Conservation (phyloP, 768 basidiomycete genomes). For the Boletus sp. region DNA sequence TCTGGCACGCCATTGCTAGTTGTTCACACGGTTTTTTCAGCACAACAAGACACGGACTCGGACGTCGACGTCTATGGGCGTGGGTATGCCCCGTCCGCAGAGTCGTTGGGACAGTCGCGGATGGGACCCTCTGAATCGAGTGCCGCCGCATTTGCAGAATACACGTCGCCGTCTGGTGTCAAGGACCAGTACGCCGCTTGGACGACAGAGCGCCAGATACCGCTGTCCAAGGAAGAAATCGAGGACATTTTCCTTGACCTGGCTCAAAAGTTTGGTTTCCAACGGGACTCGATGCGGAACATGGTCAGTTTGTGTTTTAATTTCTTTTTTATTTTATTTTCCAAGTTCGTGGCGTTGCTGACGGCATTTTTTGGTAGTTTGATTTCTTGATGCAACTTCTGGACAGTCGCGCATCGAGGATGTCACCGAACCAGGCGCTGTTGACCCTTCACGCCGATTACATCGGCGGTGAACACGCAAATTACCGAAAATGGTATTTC, state of each 20-base stretch:
- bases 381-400: conserved; percentile 98
- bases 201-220: conserved; percentile 87
- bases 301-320: conserved; percentile 56
- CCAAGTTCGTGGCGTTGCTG: conserved; percentile 1
- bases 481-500: conserved; percentile 99
- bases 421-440: conserved; percentile 94
- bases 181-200: conserved; percentile 94
- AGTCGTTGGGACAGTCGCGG: conserved; percentile 65
- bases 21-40: conserved; percentile 33
- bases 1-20: conserved; percentile 8
- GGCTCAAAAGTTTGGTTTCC: conserved; percentile 98
- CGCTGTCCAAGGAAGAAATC: conserved; percentile 98
- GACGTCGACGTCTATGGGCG: conserved; percentile 72
- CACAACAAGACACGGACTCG: conserved; percentile 80
- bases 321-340: neutral
- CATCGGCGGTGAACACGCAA: conserved; percentile 96
- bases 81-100: conserved; percentile 66
- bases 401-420: conserved; percentile 93
- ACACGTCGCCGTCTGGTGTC: conserved; percentile 47
- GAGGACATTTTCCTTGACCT: conserved; percentile 98
- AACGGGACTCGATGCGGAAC: conserved; percentile 91
- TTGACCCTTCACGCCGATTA: conserved; percentile 97
- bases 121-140: conserved; percentile 62
- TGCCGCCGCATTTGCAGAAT: conserved; percentile 71
- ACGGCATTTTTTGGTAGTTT: conserved; percentile 49